phyloP scores from a whole-genome alignment of 2,329 filamentous ascomycete species.

The Chaetomiaceae sp. region DNA sequence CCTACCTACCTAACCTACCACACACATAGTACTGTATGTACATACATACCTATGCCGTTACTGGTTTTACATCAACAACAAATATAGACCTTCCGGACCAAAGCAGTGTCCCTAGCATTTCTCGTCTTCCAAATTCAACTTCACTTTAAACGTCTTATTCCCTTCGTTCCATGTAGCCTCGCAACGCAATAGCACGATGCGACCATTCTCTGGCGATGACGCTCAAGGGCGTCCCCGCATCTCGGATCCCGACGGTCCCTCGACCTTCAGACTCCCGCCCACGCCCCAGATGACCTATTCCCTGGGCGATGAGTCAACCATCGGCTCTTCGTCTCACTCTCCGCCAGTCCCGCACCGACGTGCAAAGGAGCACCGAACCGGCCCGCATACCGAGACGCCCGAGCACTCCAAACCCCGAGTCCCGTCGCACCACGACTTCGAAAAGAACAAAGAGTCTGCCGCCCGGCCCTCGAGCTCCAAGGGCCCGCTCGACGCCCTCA shows the following conservation, averaged over 20 bases:
- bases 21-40: no score
- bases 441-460: conserved; percentile 8
- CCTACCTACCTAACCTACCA: no score
- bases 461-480: conserved; percentile 11
- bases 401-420: conserved; percentile 8
- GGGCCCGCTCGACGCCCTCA: conserved; percentile 2
- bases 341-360: conserved; percentile 27
- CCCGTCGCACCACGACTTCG: conserved; percentile 13
- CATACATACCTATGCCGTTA: no score
- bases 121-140: background rate
- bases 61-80: no score
- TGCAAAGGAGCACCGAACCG: conserved; percentile 17
- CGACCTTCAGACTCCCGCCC: conserved; percentile 31
- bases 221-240: conserved; percentile 38
- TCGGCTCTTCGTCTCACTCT: conserved; percentile 33
- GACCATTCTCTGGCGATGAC: conserved; percentile 38
- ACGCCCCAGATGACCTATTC: conserved; percentile 49
- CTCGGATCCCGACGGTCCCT: conserved; percentile 36
- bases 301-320: conserved; percentile 46
- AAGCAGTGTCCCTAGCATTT: background rate
- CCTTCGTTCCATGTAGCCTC: conserved; percentile 12
- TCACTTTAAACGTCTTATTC: no score
- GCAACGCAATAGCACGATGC: conserved; percentile 25
- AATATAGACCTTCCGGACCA: background rate
- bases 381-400: background rate